A percentile compares a stretch with the other conserved stretches of the same genome.
These are phyloP conservation scores for Ophiostoma sp. DNA, from an alignment of 2,329 filamentous ascomycete genomes.

Conservation along the genomic window DNA sequence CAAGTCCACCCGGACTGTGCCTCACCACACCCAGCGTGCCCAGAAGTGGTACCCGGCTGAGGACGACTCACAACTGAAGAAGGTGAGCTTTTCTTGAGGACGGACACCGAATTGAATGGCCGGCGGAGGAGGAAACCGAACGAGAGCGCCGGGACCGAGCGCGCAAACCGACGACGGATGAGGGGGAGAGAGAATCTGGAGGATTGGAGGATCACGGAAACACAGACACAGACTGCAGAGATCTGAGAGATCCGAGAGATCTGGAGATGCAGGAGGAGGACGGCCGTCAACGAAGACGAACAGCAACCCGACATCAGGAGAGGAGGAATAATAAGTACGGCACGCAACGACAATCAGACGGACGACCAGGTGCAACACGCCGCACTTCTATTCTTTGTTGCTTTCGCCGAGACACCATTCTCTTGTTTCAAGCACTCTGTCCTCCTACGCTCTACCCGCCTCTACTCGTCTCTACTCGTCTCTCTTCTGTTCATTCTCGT, in stretches of 20 bases:
- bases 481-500: too few species aligned
- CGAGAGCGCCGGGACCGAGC: neutral
- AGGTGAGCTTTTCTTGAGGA: constrained; percentile 62
- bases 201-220: neutral
- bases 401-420: neutral
- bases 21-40: constrained; percentile 82
- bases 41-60: constrained; percentile 99
- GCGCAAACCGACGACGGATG: neutral
- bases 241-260: neutral
- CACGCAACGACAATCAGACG: neutral
- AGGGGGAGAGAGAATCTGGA: neutral
- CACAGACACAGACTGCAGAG: neutral
- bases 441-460: neutral
- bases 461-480: neutral
- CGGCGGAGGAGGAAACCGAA: neutral
- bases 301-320: neutral
- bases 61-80: constrained; percentile 82
- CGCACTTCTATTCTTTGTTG: neutral
- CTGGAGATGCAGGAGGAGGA: neutral
- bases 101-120: neutral
- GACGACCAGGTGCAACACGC: neutral
- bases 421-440: neutral
- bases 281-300: neutral
- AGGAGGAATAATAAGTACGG: neutral
- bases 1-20: constrained; percentile 81